Evolutionary conservation across 257 asterid genomes (phyloP), one percentile per base, ranked within the genome.

Genomic region (Salvia hispanica): DNA sequence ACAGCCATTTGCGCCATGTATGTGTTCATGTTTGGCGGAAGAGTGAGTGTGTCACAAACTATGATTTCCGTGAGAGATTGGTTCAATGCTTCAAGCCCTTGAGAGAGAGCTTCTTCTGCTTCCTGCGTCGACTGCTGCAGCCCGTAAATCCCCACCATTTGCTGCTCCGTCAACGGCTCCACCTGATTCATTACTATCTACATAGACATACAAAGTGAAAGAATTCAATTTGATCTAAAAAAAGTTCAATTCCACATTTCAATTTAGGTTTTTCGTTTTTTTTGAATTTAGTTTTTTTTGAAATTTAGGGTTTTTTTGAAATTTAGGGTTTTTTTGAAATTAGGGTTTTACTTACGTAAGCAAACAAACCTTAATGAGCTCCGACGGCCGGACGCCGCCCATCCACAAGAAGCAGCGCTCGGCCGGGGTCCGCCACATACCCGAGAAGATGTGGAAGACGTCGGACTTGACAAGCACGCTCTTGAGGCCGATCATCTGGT

Each of bases 331-430:
- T 3, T 2, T 34, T 34, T 34, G 37, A 37, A 63, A 14, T 25
- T 36, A 15, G 39, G 16, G 25, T 16, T 60, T 51, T 12, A 12
- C 55, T 45, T 47, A 9, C 4, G 6, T 40, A 2, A 14, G 50
- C 34, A 21, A 16, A 50, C 39, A 11, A 60, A 91, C 98, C 95
- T 88, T 90, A 47, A 90, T 84, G 79, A 92, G 63, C 37, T 86
- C 84, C 0, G 98, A 90, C 4, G 98, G 97, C 11, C 97, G 89
- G 78, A 88, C 83, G 53, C 88, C 98, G 0, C 98, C 98, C 12
- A 92, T 54, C 98, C 98, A 92, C 73, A 90, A 57, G 82, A 88
- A 88, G 77, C 96, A 90, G 0, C 98, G 83, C 70, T 92, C 98
- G 0, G 95, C 96, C 1, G 98, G 98, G 18, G 97, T 79, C 71